Base-by-base conservation (phyloP, 306 rosid genomes). In the Echinosophora koreensis region DNA sequence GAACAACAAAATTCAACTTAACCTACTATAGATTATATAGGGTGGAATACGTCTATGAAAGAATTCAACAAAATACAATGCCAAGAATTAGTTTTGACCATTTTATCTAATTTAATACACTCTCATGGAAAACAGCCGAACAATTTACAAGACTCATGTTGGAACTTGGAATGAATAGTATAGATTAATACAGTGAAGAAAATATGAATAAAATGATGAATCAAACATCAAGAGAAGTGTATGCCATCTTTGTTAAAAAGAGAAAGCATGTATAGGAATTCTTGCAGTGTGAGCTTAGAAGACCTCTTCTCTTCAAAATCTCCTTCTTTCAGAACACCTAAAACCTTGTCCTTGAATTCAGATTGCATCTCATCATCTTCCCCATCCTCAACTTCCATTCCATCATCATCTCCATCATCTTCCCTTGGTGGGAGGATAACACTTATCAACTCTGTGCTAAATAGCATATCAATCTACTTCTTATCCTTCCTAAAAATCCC, bases 301-400 rank as follows among this genome's bases (percentile, higher is more conserved):
- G 98, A 89, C 73, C 97, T 90, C 81, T 94, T 89, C 10, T 90
- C 96, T 84, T 90, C 97, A 46, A 89, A 94, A 87, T 86, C 95
- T 62, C 93, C 90, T 69, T 92, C 97, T 77, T 84, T 92, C 37
- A 92, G 67, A 68, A 94, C 97, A 5, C 57, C 76, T 76, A 90
- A 69, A n/a, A 94, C 95, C 86, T 87, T 92, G 22, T 72, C 61
- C 81, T 94, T 92, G 81, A 92, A 94, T 71, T 94, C 97, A n/a
- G 98, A 90, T 74, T 82, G 71, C 73, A 62, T 90, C 39, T 78
- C 92, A 10, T 83, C 95, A 6, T 66, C 87, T 37, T 79, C 88
- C 30, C 84, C 92, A 38, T 73, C 85, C 64, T 90, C 92, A 76
- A 90, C 74, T 61, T 87, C 96, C 93, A 81, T 90, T 38, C 70